Evolutionary conservation across 2,329 filamentous ascomycete genomes (phyloP).

Genomic region (Diaporthe aspalathi): DNA sequence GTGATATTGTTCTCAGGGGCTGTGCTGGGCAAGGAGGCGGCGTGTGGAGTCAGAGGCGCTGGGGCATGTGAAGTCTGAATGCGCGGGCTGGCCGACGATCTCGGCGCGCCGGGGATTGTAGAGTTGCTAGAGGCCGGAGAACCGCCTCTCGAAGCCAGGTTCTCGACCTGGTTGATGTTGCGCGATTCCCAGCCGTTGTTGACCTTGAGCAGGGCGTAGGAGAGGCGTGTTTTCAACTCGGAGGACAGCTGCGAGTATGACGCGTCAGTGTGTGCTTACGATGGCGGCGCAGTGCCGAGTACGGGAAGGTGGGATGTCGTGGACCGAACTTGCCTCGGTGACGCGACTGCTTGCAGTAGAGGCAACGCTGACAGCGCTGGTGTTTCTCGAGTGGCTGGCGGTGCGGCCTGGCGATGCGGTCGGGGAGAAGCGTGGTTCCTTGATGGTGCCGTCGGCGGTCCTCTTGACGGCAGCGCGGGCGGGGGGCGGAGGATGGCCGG

Average conservation of each 20-base stretch:
- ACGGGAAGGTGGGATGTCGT: not conserved
- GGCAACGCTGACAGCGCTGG: conserved; percentile 72
- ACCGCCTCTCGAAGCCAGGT: conserved; percentile 74
- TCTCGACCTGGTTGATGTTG: conserved; percentile 81
- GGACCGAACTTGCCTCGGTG: conserved; percentile 72
- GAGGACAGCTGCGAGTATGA: conserved; percentile 70
- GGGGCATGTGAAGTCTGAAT: conserved; percentile 43
- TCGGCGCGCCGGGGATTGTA: conserved; percentile 63
- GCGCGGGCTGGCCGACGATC: conserved; percentile 66
- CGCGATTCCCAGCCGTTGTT: conserved; percentile 88
- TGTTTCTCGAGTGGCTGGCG: conserved; percentile 75
- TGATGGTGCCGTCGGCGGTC: conserved; percentile 80
- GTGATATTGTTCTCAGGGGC: conserved; percentile 10
- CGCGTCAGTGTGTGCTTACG: conserved; percentile 40
- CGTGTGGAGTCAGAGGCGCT: conserved; percentile 49
- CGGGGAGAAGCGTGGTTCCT: conserved; percentile 57
- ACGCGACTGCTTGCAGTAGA: conserved; percentile 76
- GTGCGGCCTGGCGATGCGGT: conserved; percentile 60
- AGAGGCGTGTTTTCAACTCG: conserved; percentile 84
- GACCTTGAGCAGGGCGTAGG: conserved; percentile 94
- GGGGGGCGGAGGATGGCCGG: conserved; percentile 21
- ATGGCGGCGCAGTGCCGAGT: not conserved
- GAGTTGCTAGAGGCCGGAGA: conserved; percentile 72
- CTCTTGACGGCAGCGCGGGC: conserved; percentile 70
- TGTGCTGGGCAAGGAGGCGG: conserved; percentile 40